Base-by-base conservation (phyloP, 768 basidiomycete genomes). In the Gloeopeniophorella convolvens region DNA sequence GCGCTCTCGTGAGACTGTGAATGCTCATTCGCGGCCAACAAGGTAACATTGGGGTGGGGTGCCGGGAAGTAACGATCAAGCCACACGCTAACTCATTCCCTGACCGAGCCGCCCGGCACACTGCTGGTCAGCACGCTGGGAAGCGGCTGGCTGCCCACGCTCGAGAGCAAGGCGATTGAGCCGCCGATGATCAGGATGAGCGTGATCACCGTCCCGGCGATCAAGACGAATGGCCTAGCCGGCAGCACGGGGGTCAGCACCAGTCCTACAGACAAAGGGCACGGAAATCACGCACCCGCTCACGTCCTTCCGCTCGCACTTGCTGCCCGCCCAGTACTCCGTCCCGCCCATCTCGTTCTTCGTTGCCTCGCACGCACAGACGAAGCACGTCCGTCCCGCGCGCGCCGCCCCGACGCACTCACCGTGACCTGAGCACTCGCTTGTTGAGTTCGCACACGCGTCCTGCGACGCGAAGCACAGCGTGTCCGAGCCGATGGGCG, bases 221-320 rank as follows among this genome's bases (percentile, higher is more conserved):
- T 67, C 42, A 92, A 75, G 13, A 83, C 80, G 56, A 92, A 91
- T 15, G 82, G 79, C 11, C 89, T 91, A 54, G 20, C 21, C 10
- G n/a, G 23, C 16, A 16, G 41, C 30, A 53, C 6, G 24, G 36
- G 35, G 36, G 31, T 48, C 32, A 40, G 51, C 21, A 42, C 36
- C 16, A n/a, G 24, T 26, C 37, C 10, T 34, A 26, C 13, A 13
- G 45, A 13, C 20, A 20, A 36, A 13, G 12, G n/a, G 7, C 8
- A 13, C 32, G n/a, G 2, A 28, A 36, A 18, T 9, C 12, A 79
- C 85, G 54, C 60, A 89, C 89, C 78, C 79, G 72, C 85, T 89
- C 41, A 91, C 68, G 61, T 92, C 89, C 66, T 79, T 81, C 56
- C 81, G 76, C 70, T 90, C 80, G 57, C 89, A 92, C 55, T 72